These are phyloP conservation scores for Spiraea crenata DNA, from an alignment of 331 rosid species.

Conservation along the genomic window DNA sequence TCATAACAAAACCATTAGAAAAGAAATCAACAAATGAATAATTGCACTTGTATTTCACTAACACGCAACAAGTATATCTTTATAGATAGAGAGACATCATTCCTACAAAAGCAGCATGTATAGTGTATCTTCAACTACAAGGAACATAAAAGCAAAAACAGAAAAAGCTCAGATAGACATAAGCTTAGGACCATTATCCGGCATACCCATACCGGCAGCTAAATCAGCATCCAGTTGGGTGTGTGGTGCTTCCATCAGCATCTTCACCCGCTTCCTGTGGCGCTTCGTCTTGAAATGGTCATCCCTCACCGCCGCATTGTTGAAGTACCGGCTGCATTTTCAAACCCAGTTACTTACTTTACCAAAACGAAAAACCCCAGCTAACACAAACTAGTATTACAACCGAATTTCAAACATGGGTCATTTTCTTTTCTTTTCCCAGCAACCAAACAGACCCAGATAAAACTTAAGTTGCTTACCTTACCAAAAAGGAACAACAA, in stretches of 20 bases:
- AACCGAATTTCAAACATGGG: neutral
- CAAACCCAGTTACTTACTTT: neutral
- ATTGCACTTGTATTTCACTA: neutral
- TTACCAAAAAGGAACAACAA: too few relatives aligned
- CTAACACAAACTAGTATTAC: neutral
- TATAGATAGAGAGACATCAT: neutral
- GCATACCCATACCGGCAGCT: conserved; percentile 98
- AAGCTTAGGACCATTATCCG: conserved; percentile 92
- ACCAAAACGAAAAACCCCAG: conserved; percentile 2
- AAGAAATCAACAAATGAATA: neutral
- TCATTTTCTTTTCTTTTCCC: too few relatives aligned
- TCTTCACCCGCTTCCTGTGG: conserved; percentile 70
- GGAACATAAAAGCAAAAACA: neutral
- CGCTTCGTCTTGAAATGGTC: conserved; percentile 88
- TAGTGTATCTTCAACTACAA: conserved; percentile 8
- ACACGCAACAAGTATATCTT: neutral
- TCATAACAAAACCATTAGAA: neutral
- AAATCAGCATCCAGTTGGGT: conserved; percentile 89
- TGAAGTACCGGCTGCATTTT: conserved; percentile 75
- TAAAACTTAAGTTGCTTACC: too few relatives aligned
- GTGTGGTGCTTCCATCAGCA: conserved; percentile 87
- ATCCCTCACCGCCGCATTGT: conserved; percentile 70
- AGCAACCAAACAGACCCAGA: neutral
- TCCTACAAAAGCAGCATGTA: conserved; percentile 16
- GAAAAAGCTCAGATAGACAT: conserved; percentile 57